Base-by-base conservation (phyloP, 768 basidiomycete genomes). In the Phaeolepiota aurea region DNA sequence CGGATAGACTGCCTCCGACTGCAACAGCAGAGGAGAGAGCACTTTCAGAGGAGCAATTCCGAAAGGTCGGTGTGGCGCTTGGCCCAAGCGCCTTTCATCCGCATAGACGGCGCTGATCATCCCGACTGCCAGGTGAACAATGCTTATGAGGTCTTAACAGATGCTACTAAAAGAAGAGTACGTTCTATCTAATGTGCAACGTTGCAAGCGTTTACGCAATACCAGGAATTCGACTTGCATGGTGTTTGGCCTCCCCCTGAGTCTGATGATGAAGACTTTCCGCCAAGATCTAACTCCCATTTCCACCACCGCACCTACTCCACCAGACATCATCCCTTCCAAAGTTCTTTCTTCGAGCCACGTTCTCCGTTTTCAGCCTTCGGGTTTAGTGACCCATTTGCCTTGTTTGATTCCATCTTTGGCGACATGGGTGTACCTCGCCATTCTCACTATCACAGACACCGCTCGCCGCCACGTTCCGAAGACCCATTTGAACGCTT, bases 161-260 rank as follows among this genome's bases (percentile, higher is more conserved):
- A 89, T 51, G 51, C 71, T 1, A 59, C 71, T 39, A 87, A 72
- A 43, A 75, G 83, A 38, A 67, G 62, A 51, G 71, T 79, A 50
- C 40, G 70, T 50, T 5, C 16, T 18, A 4, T 37, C 1, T 13
- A n/a, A 35, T 41, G 2, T 18, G 7, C 36, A 28, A 10, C 42
- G 22, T 18, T 23, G 14, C 13, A 18, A 28, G 31, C 32, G 15
- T 39, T 32, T 22, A 33, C 18, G 48, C 30, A 44, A 44, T 21
- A 20, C 20, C 12, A 82, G 79, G 52, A 71, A 7, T 88, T 87
- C 54, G 87, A 89, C 51, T 54, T 58, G n/a, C 62, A 80, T 46
- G 84, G 85, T 25, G 66, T 77, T 37, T 88, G 82, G 79, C 87
- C 87, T 9, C 82, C 82, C 5, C 80, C 80, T 1, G 49, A 65